phyloP scores from a whole-genome alignment of 768 basidiomycete genomes.

The Trametes coccinea region DNA sequence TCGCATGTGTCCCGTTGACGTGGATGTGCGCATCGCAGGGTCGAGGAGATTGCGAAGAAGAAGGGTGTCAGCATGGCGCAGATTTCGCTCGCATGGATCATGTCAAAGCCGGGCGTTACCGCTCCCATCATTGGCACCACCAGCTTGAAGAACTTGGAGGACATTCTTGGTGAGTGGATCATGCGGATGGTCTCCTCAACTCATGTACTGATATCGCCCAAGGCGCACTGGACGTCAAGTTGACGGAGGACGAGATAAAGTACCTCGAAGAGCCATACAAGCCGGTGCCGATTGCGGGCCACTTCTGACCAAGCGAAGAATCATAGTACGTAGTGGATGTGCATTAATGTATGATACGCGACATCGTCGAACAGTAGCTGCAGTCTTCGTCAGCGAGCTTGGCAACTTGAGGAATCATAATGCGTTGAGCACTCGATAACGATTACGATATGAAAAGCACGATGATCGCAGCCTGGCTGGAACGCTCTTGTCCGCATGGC shows the following conservation, averaged over 20 bases:
- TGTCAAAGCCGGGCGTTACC: constrained; percentile 33
- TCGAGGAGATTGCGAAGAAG: constrained; percentile 45
- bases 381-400: too few relatives aligned
- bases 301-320: background rate
- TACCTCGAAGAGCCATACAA: constrained; percentile 55
- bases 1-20: background rate
- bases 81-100: constrained; percentile 40
- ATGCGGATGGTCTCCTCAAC: too few relatives aligned
- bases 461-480: too few relatives aligned
- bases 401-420: too few relatives aligned
- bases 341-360: too few relatives aligned
- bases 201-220: background rate
- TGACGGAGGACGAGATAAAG: constrained; percentile 50
- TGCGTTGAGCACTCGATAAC: too few relatives aligned
- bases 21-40: background rate
- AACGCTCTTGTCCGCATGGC: too few relatives aligned
- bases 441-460: too few relatives aligned
- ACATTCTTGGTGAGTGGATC: constrained; percentile 33
- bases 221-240: constrained; percentile 5
- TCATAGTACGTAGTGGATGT: too few relatives aligned
- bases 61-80: constrained; percentile 44
- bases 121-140: constrained; percentile 47
- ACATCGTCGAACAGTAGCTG: too few relatives aligned
- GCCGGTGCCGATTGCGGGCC: background rate
- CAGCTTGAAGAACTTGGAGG: constrained; percentile 38